phyloP scores from a whole-genome alignment of 352 stramenopile genomes.

The Bremia lactucae region DNA sequence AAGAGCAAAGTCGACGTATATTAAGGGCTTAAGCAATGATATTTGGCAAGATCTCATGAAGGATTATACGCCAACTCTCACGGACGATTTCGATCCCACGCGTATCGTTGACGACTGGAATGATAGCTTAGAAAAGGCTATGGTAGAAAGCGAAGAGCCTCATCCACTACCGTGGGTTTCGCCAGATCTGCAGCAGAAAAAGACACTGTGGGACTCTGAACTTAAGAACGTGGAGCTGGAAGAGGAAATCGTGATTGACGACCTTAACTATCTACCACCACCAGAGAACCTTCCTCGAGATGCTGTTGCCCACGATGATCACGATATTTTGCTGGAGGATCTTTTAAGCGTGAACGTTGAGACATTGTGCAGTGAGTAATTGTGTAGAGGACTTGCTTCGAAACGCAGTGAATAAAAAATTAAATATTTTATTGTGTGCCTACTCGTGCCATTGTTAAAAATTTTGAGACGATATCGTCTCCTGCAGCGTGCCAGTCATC shows the following conservation, averaged over 20 bases:
- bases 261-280: constrained; percentile 23
- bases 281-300: constrained; percentile 29
- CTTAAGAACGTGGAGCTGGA: constrained; percentile 1
- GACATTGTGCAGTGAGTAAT: constrained; percentile 16
- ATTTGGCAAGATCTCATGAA: constrained; percentile 40
- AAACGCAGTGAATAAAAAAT: background rate
- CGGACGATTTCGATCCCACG: constrained; percentile 31
- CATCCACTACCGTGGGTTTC: constrained; percentile 48
- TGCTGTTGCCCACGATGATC: constrained; percentile 17
- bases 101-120: constrained; percentile 19
- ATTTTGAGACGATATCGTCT: constrained; percentile 34
- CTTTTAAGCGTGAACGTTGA: constrained; percentile 47
- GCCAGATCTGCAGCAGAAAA: constrained; percentile 3
- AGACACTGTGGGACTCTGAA: background rate
- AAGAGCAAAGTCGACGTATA: constrained; percentile 20
- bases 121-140: constrained; percentile 24
- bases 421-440: constrained; percentile 14
- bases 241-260: constrained; percentile 10
- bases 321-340: constrained; percentile 37
- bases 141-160: constrained; percentile 27
- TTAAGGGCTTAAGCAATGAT: constrained; percentile 41
- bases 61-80: constrained; percentile 33
- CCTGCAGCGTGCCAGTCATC: constrained; percentile 35
- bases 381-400: constrained; percentile 4
- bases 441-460: constrained; percentile 42